Conservation (phyloP, 441 rosid genomes). For the Hura crepitans region DNA sequence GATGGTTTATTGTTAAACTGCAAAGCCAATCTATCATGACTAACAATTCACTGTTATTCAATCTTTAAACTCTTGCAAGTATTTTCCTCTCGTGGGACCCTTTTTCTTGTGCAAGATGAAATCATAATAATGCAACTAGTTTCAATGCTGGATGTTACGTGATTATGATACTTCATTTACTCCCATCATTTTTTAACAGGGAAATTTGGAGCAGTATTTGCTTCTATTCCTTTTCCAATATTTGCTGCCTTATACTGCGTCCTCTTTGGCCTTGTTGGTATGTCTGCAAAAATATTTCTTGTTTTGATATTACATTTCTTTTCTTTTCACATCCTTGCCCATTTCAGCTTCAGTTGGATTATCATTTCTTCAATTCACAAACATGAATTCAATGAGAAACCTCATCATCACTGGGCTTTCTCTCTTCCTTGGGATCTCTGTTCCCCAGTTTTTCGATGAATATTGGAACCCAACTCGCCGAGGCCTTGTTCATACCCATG, state of each 20-base stretch:
- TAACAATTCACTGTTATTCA: neutral
- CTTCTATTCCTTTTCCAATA: conserved; percentile 87
- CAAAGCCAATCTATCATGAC: neutral
- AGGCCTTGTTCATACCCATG: conserved; percentile 83
- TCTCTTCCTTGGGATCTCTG: conserved; percentile 81
- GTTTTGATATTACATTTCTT: neutral
- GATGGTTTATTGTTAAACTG: neutral
- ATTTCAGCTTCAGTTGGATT: conserved; percentile 82
- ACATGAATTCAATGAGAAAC: conserved; percentile 94
- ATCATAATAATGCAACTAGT: too few species aligned
- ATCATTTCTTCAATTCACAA: conserved; percentile 92
- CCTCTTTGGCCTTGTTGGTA: conserved; percentile 84
- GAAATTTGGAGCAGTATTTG: conserved; percentile 89
- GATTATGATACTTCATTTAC: neutral
- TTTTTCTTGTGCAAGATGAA: neutral
- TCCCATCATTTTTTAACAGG: conserved; percentile 41
- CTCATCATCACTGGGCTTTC: conserved; percentile 80
- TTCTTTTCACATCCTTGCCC: conserved; percentile 11
- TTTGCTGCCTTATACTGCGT: conserved; percentile 88
- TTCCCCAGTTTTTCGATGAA: conserved; percentile 80
- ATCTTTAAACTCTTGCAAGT: neutral
- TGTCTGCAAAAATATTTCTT: conserved; percentile 11
- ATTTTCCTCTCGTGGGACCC: neutral
- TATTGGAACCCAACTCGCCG: conserved; percentile 58
- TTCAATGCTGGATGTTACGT: neutral